Conservation (phyloP, 805 yeast genomes). For the Lipomyces oligophaga region DNA sequence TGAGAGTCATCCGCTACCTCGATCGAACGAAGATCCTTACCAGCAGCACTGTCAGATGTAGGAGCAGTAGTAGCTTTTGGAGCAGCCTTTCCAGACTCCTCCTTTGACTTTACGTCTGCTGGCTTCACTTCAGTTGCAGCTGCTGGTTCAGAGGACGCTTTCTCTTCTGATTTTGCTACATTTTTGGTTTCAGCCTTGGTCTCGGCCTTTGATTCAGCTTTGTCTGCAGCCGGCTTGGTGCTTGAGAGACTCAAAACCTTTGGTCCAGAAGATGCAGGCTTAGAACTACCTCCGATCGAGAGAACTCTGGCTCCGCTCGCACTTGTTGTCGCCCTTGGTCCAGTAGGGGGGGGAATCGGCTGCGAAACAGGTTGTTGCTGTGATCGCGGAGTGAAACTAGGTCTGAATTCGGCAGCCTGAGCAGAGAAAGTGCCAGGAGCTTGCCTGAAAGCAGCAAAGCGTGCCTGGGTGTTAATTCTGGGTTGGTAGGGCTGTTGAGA, state of each 20-base stretch:
- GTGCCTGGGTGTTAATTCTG: constrained; percentile 26
- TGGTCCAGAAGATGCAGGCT: too few relatives aligned
- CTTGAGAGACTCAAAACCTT: constrained; percentile 17
- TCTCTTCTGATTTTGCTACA: constrained; percentile 4
- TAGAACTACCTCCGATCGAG: constrained; percentile 32
- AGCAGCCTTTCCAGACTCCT: constrained; percentile 29
- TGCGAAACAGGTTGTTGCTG: constrained; percentile 3
- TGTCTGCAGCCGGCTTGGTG: constrained; percentile 15
- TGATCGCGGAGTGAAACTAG: constrained; percentile 18
- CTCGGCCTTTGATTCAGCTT: constrained; percentile 16
- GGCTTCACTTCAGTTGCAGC: constrained; percentile 25
- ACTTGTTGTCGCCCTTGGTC: constrained; percentile 8
- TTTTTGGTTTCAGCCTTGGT: constrained; percentile 14
- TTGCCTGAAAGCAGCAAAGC: constrained; percentile 17
- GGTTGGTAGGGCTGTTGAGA: constrained; percentile 14
- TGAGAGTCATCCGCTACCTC: constrained; percentile 68
- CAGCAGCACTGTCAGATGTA: constrained; percentile 20
- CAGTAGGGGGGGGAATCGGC: neutral
- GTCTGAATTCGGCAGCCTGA: constrained; percentile 21
- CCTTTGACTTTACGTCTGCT: constrained; percentile 30
- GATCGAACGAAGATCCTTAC: constrained; percentile 36
- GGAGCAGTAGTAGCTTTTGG: constrained; percentile 29
- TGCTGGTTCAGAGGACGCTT: constrained; percentile 12
- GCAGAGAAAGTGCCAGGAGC: constrained; percentile 8
- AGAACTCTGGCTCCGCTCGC: constrained; percentile 15